Percentiles rank a stretch among this genome's conserved stretches.
Evolutionary conservation across 257 asterid genomes (phyloP).

Genomic region (Ilex asprella): DNA sequence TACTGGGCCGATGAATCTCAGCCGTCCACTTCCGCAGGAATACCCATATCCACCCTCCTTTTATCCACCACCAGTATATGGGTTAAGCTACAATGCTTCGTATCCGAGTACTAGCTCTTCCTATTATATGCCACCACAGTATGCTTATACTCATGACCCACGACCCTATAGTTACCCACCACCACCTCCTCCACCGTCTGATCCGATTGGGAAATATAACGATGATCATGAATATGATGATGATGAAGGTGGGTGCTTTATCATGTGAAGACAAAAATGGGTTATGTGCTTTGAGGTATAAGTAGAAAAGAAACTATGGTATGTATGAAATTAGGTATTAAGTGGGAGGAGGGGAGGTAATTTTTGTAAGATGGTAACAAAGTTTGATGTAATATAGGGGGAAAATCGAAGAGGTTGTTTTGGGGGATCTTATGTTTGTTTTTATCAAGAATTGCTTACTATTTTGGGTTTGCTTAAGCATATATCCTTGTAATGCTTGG

Average conservation of each 20-base stretch:
- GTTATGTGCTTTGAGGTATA: no score
- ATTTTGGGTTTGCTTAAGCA: no score
- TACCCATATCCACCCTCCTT: slow-evolving; percentile 29
- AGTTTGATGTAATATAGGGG: no score
- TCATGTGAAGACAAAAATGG: slow-evolving; percentile 3
- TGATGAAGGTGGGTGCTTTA: slow-evolving; percentile 13
- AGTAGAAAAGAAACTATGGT: no score
- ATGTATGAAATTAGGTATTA: no score
- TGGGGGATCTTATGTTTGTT: no score
- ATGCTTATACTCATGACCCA: background rate
- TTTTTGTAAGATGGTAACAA: no score
- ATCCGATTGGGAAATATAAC: background rate
- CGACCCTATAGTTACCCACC: background rate
- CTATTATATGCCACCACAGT: background rate
- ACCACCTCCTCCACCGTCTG: slow-evolving; percentile 17
- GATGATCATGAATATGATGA: slow-evolving; percentile 8
- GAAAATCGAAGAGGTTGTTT: no score
- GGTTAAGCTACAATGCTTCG: slow-evolving; percentile 28
- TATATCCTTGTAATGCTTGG: no score
- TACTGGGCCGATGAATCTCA: slow-evolving; percentile 17
- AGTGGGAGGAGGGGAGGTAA: no score
- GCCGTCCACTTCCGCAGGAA: slow-evolving; percentile 25
- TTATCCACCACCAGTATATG: slow-evolving; percentile 40
- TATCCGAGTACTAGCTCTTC: slow-evolving; percentile 8
- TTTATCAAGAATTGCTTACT: no score